A percentile compares a stretch with the other conserved stretches of the same genome.
Conservation (phyloP, 2,329 filamentous ascomycete genomes). For the Calcarisporium arbuscula region DNA sequence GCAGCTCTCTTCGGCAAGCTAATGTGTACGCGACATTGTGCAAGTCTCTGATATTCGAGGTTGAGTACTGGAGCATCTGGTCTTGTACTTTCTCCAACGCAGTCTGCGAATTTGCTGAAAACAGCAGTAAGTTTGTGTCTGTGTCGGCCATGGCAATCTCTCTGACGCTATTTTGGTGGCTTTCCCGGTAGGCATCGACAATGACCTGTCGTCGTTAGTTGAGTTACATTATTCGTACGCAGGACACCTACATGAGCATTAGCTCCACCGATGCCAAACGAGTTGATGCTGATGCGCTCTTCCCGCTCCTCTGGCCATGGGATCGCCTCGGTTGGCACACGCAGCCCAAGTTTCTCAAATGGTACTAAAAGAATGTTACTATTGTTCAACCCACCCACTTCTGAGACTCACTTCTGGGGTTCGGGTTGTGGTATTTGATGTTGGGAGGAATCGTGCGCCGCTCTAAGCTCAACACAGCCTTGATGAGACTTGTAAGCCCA, state of each 20-base stretch:
- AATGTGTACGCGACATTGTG: constrained; percentile 5
- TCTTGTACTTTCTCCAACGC: not conserved
- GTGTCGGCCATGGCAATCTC: not conserved
- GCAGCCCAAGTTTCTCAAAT: constrained; percentile 16
- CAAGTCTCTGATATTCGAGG: not conserved
- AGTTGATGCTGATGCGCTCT: constrained; percentile 27
- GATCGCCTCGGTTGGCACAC: constrained; percentile 16
- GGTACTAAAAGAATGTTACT: constrained; percentile 10
- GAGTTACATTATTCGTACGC: too few relatives aligned
- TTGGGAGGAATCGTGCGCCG: constrained; percentile 24
- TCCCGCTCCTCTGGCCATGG: constrained; percentile 17
- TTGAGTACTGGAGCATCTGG: not conserved
- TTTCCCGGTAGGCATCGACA: too few relatives aligned
- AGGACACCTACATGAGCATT: constrained; percentile 30
- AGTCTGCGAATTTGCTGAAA: not conserved
- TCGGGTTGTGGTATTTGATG: constrained; percentile 22
- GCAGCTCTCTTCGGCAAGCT: not conserved
- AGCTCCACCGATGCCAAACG: constrained; percentile 32
- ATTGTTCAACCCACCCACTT: not conserved
- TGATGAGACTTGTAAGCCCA: constrained; percentile 23
- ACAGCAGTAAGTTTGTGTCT: not conserved
- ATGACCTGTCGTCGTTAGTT: not conserved
- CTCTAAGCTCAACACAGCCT: constrained; percentile 25
- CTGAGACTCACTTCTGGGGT: constrained; percentile 13
- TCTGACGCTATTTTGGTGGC: not conserved